Percentiles rank a stretch among this genome's conserved stretches.
These are phyloP conservation scores for Penicillium alfredii DNA, from an alignment of 495 filamentous ascomycete genomes.

Conservation along the genomic window DNA sequence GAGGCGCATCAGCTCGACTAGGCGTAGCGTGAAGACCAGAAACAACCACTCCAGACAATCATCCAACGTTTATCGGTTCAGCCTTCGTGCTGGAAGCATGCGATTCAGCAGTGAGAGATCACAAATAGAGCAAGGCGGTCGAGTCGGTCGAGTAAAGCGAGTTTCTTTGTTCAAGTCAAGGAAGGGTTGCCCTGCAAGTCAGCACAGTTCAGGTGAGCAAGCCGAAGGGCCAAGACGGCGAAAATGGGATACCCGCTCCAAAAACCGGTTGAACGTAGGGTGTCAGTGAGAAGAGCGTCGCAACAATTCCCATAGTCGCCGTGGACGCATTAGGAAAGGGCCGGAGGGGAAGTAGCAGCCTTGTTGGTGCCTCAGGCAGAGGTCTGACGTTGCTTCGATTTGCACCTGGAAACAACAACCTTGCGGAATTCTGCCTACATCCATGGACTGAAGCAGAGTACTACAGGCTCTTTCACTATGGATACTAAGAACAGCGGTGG, in stretches of 20 bases:
- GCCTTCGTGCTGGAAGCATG: slow-evolving; percentile 13
- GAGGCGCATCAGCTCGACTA: slow-evolving; percentile 26
- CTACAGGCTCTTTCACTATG: too few relatives aligned
- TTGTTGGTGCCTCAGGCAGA: slow-evolving; percentile 15
- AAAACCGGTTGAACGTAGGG: too few relatives aligned
- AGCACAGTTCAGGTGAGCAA: too few relatives aligned
- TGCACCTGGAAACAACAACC: too few relatives aligned
- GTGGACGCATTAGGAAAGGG: slow-evolving; percentile 24
- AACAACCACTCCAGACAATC: slow-evolving; percentile 1
- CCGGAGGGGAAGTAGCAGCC: slow-evolving; percentile 6
- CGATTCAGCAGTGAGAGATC: slow-evolving; percentile 4
- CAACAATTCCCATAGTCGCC: slow-evolving; percentile 17
- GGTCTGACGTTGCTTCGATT: too few relatives aligned
- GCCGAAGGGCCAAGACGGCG: too few relatives aligned
- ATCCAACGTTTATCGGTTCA: slow-evolving; percentile 8
- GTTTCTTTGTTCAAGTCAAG: too few relatives aligned
- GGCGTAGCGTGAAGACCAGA: neutral
- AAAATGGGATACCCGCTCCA: too few relatives aligned
- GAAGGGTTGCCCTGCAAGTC: too few relatives aligned
- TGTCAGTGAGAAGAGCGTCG: slow-evolving; percentile 9
- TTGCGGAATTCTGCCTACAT: too few relatives aligned
- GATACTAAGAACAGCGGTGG: too few relatives aligned
- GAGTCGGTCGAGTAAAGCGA: neutral
- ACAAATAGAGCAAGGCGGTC: neutral
- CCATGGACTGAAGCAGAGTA: too few relatives aligned